Conservation (phyloP, 75 land plant species). For the Pinus tabuliformis region DNA sequence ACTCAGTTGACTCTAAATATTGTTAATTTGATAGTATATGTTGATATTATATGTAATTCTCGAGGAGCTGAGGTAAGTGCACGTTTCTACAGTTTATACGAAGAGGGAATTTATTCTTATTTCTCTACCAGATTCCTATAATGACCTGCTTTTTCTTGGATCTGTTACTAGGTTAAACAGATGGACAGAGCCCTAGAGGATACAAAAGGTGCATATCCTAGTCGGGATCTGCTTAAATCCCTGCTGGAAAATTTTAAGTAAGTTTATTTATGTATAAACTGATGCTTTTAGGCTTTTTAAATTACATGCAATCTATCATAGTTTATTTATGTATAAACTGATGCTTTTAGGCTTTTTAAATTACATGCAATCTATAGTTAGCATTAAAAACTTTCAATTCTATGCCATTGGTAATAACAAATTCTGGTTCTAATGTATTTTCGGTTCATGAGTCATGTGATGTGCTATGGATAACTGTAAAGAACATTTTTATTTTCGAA, state of each 20-base stretch:
- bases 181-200: conserved; percentile 27
- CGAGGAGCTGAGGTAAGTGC: no score
- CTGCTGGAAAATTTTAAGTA: conserved; percentile 20
- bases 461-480: not conserved
- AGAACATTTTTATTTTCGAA: not conserved
- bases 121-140: not conserved
- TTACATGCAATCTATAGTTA: not conserved
- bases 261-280: not conserved
- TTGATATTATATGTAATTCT: no score
- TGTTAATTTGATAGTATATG: no score
- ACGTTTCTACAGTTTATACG: no score
- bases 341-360: not conserved
- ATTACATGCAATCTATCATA: not conserved
- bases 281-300: not conserved
- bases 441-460: not conserved
- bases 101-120: not conserved
- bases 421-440: not conserved
- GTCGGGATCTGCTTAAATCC: conserved; percentile 8
- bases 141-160: not conserved
- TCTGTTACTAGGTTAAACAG: conserved; percentile 13
- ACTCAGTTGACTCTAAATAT: no score
- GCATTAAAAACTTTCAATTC: not conserved
- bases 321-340: not conserved
- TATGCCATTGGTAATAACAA: not conserved
- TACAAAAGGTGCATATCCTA: conserved; percentile 12